Evolutionary conservation across 768 basidiomycete genomes (phyloP), one percentile per base, ranked within the genome.

Genomic region (Panaeolus papilionaceus): DNA sequence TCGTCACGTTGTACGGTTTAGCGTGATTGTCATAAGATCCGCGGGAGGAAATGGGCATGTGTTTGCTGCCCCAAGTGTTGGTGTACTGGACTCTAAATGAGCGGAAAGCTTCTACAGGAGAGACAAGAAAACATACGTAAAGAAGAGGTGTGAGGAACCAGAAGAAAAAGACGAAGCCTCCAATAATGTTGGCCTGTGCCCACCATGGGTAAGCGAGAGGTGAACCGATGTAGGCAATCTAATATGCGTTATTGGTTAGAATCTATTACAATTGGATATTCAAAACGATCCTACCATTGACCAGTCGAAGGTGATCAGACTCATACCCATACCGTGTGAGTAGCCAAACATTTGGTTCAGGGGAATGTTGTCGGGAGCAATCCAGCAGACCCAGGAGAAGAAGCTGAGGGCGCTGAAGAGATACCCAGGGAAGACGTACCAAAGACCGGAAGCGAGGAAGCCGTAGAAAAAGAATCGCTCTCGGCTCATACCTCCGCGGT

Each of bases 131-230:
- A 38, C 81, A 65, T 72, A 82, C 82, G 65, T 92, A 89, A 40
- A 93, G 75, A 38, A 86, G 71, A 1, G 92, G 91, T 4, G 86
- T 82, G 62, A 91, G 70, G 75, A 92, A 71, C 89, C 83, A 94
- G 79, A 89, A 91, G 79, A 93, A 86, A 77, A 90, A 82, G 4
- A 89, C 78, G 71, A 93, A 89, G 33, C 90, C 88, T 61, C 74
- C 79, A 3, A 84, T 76, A 64, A 92, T 81, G 75, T 93, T 93
- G 11, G 89, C 91, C 73, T 90, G 87, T 3, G 91, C 91, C 91
- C 91, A 93, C 91, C 92, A 94, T 1, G 93, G 93, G 7, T 90
- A 88, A 3, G 90, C 88, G 54, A 94, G 86, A 0, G 93, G 93
- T 20, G 87, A 88, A n/a, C 86, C 86, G 64, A 88, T 88, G 73